A percentile compares a stretch with the other conserved stretches of the same genome.
These are phyloP conservation scores for Verticillium nubilum DNA, from an alignment of 2,329 filamentous ascomycete genomes.

Conservation along the genomic window DNA sequence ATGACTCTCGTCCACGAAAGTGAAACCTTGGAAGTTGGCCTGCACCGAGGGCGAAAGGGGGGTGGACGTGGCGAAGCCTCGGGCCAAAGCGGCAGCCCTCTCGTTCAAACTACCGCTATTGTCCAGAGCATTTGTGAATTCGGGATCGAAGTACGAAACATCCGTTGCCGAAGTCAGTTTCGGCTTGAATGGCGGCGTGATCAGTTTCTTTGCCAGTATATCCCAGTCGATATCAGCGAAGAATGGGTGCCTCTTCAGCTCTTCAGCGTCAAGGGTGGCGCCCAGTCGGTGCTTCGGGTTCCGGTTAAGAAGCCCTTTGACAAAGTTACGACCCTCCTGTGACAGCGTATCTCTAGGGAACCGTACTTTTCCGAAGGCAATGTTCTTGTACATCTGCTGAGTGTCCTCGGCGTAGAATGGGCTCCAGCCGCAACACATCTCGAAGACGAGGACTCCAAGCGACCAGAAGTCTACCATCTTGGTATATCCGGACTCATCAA, in stretches of 20 bases:
- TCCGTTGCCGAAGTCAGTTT: slow-evolving; percentile 94
- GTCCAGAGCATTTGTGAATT: slow-evolving; percentile 93
- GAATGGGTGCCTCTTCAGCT: slow-evolving; percentile 91
- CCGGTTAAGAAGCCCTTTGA: slow-evolving; percentile 93
- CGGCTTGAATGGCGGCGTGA: slow-evolving; percentile 95
- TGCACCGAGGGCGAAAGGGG: slow-evolving; percentile 93
- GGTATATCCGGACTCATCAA: slow-evolving; percentile 96
- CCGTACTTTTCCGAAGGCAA: slow-evolving; percentile 95
- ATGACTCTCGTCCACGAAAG: slow-evolving; percentile 95
- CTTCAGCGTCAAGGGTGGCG: slow-evolving; percentile 84
- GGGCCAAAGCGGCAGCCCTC: slow-evolving; percentile 78
- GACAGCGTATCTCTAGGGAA: slow-evolving; percentile 94
- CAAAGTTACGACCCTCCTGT: slow-evolving; percentile 92
- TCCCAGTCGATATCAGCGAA: slow-evolving; percentile 94
- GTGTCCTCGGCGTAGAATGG: slow-evolving; percentile 99
- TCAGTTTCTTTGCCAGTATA: slow-evolving; percentile 79
- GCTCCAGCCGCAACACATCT: slow-evolving; percentile 99
- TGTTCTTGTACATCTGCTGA: slow-evolving; percentile 99
- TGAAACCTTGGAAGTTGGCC: slow-evolving; percentile 97
- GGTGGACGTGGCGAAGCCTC: slow-evolving; percentile 82
- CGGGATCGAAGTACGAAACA: slow-evolving; percentile 96
- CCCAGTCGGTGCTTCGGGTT: slow-evolving; percentile 95
- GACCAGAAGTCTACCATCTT: slow-evolving; percentile 99
- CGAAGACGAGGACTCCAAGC: slow-evolving; percentile 91
- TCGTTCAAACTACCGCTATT: slow-evolving; percentile 85